These are phyloP conservation scores for Zygosaccharomyces gambellarensis DNA, from an alignment of 805 yeast species.

Conservation along the genomic window DNA sequence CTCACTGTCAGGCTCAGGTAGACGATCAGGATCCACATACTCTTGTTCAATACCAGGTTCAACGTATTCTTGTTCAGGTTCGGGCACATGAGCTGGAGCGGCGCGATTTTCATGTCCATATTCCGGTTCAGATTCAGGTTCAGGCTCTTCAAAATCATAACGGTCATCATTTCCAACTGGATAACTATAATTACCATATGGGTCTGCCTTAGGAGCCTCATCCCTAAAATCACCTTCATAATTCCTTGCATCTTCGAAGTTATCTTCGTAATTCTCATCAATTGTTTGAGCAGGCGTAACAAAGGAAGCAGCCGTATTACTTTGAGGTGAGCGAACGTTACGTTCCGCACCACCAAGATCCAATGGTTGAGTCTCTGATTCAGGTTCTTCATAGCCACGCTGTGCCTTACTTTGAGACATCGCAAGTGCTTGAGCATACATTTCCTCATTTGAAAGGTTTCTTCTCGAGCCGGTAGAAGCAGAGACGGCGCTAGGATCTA, in stretches of 20 bases:
- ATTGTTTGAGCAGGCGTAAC: constrained; percentile 4
- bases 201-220: background rate
- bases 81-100: background rate
- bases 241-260: background rate
- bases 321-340: constrained; percentile 3
- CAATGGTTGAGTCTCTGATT: background rate
- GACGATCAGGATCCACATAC: background rate
- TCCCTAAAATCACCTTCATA: background rate
- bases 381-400: background rate
- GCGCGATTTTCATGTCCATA: background rate
- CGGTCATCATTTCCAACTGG: background rate
- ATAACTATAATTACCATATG: background rate
- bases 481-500: background rate
- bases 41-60: background rate
- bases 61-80: background rate
- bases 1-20: background rate
- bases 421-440: constrained; percentile 53
- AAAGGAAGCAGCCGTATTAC: constrained; percentile 2
- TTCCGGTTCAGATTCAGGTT: background rate
- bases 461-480: constrained; percentile 1
- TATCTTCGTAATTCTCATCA: constrained; percentile 3
- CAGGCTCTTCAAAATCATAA: background rate
- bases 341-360: background rate
- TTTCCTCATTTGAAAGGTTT: constrained; percentile 42
- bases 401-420: constrained; percentile 44